Evolutionary conservation across 148 eudicot species (phyloP).

Genomic region (Cornus suecica): DNA sequence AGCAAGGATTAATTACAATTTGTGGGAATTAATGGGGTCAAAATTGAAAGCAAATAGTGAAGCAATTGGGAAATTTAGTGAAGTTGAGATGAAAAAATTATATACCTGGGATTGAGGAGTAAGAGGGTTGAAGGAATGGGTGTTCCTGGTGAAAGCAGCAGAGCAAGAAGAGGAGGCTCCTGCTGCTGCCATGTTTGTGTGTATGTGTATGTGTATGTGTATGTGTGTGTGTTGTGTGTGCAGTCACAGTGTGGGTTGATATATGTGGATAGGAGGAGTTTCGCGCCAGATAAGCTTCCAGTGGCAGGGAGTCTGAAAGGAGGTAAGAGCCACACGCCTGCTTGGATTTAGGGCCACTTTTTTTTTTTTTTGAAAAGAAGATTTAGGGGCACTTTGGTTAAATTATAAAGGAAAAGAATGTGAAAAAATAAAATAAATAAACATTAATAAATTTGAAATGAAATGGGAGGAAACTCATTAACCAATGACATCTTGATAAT

Average conservation of each 20-base stretch:
- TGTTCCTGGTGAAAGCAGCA: slow-evolving; percentile 39
- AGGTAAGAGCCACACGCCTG: not conserved
- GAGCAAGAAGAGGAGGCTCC: slow-evolving; percentile 44
- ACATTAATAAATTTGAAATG: too few species aligned
- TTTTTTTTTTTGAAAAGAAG: too few species aligned
- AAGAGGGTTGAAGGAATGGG: slow-evolving; percentile 16
- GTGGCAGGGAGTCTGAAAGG: not conserved
- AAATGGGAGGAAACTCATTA: too few species aligned
- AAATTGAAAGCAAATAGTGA: not conserved
- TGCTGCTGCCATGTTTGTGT: slow-evolving; percentile 41
- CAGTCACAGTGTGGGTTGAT: not conserved
- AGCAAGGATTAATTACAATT: not conserved
- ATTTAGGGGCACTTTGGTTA: too few species aligned
- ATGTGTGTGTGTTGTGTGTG: not conserved
- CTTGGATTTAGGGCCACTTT: not conserved
- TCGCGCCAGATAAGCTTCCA: not conserved
- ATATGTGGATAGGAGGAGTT: not conserved
- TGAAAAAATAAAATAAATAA: too few species aligned
- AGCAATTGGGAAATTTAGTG: not conserved
- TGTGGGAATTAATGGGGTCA: not conserved
- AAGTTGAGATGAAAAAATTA: not conserved
- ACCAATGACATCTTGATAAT: too few species aligned
- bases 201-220: not conserved
- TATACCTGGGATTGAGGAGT: slow-evolving; percentile 37
- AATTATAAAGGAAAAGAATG: too few species aligned